A percentile compares a stretch with the other conserved stretches of the same genome.
Evolutionary conservation across 495 filamentous ascomycete species (phyloP).

Genomic region (Penicilliopsis zonata): DNA sequence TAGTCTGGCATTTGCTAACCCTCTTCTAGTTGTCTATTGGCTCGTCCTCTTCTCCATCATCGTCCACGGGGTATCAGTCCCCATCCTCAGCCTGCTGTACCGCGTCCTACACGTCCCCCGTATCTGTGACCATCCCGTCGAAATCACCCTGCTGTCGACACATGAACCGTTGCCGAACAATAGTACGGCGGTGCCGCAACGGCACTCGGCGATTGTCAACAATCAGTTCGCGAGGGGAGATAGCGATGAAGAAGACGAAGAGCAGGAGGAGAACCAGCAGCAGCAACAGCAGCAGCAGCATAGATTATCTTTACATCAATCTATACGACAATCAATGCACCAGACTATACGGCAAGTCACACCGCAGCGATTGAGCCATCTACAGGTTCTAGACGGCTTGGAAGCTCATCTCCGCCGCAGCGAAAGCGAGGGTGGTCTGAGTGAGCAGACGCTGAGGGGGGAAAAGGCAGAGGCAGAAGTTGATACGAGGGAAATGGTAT

Average conservation of each 20-base stretch:
- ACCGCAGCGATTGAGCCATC: too few relatives aligned
- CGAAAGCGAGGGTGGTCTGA: too few relatives aligned
- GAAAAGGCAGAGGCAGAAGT: too few relatives aligned
- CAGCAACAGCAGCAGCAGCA: too few relatives aligned
- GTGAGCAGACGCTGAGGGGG: too few relatives aligned
- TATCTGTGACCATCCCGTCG: constrained; percentile 40
- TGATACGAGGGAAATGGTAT: too few relatives aligned
- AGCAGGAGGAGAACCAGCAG: constrained; percentile 1
- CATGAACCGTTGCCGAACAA: constrained; percentile 40
- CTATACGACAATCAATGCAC: too few relatives aligned
- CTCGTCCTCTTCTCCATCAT: constrained; percentile 47
- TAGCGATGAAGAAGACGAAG: constrained; percentile 4
- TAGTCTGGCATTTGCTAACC: too few relatives aligned
- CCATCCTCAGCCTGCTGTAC: constrained; percentile 36
- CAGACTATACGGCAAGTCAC: too few relatives aligned
- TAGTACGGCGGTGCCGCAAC: constrained; percentile 23
- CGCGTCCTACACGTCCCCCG: constrained; percentile 25
- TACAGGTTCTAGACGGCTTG: too few relatives aligned
- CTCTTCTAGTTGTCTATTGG: constrained; percentile 39
- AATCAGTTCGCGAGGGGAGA: constrained; percentile 41
- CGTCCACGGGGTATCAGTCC: constrained; percentile 46
- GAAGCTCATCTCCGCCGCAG: too few relatives aligned
- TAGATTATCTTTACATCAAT: too few relatives aligned
- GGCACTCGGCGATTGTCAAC: constrained; percentile 34
- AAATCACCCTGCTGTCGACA: constrained; percentile 34